Conservation (phyloP, 2,329 filamentous ascomycete genomes). For the Cytospora paraplurivora region DNA sequence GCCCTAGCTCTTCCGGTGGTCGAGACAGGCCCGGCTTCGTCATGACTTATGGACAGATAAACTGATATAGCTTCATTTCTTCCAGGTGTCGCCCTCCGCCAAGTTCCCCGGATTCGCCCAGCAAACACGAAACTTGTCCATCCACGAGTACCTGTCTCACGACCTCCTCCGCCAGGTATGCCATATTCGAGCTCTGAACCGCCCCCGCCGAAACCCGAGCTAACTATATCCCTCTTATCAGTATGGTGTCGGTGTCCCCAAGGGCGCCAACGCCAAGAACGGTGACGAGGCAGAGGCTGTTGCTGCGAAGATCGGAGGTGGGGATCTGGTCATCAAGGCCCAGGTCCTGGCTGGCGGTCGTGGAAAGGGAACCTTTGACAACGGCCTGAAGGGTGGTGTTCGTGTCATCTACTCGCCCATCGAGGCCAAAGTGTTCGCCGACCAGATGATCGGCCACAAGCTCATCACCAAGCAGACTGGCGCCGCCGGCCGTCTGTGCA, state of each 20-base stretch:
- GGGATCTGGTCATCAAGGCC: constrained; percentile 99
- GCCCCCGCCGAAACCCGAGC: constrained; percentile 17
- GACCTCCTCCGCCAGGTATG: constrained; percentile 78
- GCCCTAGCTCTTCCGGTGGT: constrained; percentile 17
- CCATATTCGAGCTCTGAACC: constrained; percentile 3
- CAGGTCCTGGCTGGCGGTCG: constrained; percentile 97
- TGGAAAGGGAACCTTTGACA: constrained; percentile 97
- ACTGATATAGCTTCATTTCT: constrained; percentile 32
- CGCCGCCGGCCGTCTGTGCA: constrained; percentile 89
- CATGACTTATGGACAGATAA: constrained; percentile 7
- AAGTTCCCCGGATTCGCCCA: constrained; percentile 67
- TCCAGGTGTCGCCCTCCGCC: constrained; percentile 49
- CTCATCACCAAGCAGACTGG: constrained; percentile 99
- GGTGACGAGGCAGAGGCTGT: constrained; percentile 88
- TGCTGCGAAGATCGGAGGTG: constrained; percentile 85
- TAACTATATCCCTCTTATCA: constrained; percentile 44
- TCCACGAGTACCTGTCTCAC: constrained; percentile 97
- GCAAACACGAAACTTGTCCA: constrained; percentile 87
- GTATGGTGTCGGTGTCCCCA: constrained; percentile 94
- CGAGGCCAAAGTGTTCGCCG: constrained; percentile 93
- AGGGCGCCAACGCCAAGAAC: constrained; percentile 81
- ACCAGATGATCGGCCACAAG: constrained; percentile 99
- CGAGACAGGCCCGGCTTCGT: constrained; percentile 5
- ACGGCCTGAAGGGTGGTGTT: constrained; percentile 97
- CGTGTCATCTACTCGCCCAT: constrained; percentile 98